A percentile compares a stretch with the other conserved stretches of the same genome.
These are phyloP conservation scores for Podospora australis DNA, from an alignment of 495 filamentous ascomycete genomes.

Conservation along the genomic window DNA sequence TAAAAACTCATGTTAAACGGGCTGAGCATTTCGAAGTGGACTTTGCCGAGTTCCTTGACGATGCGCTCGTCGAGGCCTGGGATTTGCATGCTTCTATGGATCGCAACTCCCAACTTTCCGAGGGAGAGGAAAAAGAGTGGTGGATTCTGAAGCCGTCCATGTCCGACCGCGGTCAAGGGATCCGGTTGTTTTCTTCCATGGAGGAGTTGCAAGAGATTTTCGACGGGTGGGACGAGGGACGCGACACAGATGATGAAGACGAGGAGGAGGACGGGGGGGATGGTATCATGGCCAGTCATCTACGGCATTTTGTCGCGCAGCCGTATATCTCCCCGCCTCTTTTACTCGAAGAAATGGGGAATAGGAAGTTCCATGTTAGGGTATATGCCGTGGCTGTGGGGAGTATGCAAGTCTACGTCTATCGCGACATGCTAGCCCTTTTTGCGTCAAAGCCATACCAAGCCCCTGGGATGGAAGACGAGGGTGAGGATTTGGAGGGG, in stretches of 20 bases:
- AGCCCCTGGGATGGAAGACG: constrained; percentile 31
- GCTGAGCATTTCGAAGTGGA: constrained; percentile 85
- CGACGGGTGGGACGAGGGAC: constrained; percentile 69
- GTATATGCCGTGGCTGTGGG: constrained; percentile 82
- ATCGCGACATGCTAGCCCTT: constrained; percentile 82
- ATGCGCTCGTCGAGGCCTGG: constrained; percentile 81
- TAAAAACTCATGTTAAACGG: constrained; percentile 63
- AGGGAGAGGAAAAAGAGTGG: constrained; percentile 55
- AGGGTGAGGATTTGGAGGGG: constrained; percentile 52
- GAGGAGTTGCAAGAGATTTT: constrained; percentile 77
- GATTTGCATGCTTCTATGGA: constrained; percentile 73
- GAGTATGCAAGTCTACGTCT: constrained; percentile 75
- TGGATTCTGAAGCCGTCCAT: constrained; percentile 98
- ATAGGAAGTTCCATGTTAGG: constrained; percentile 89
- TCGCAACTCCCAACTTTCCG: constrained; percentile 43
- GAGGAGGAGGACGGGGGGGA: constrained; percentile 1
- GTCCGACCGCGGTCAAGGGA: constrained; percentile 93
- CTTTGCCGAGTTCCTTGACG: constrained; percentile 93
- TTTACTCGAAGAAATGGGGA: constrained; percentile 54
- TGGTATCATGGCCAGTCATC: constrained; percentile 74
- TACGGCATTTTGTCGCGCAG: constrained; percentile 93
- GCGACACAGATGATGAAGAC: constrained; percentile 55
- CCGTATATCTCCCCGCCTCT: constrained; percentile 92
- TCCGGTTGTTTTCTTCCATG: constrained; percentile 78
- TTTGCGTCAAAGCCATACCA: constrained; percentile 70